Evolutionary conservation across 331 rosid genomes (phyloP).

Genomic region (Saraca asoca): DNA sequence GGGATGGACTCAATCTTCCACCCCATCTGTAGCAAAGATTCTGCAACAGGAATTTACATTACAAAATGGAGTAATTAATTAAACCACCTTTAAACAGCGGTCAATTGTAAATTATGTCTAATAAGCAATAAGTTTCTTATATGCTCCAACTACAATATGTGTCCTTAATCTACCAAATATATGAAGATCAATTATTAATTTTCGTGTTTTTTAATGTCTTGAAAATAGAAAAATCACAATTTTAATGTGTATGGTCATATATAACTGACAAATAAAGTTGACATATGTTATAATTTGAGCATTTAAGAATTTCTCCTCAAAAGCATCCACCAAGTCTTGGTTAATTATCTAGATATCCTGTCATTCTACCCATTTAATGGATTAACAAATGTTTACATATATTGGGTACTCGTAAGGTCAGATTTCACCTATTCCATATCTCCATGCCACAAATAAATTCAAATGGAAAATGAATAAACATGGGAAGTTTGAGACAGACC

Average conservation of each 20-base stretch:
- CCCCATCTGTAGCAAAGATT: constrained; percentile 94
- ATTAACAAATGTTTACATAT: neutral
- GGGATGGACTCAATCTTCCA: constrained; percentile 67
- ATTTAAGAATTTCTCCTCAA: neutral
- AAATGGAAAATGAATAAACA: constrained; percentile 14
- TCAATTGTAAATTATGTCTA: too few relatives aligned
- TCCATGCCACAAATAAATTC: constrained; percentile 2
- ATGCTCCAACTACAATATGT: too few relatives aligned
- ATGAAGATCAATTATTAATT: too few relatives aligned
- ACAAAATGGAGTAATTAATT: too few relatives aligned
- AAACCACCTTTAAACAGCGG: too few relatives aligned
- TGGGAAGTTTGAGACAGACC: constrained; percentile 33
- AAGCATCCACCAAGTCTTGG: neutral
- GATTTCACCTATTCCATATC: neutral
- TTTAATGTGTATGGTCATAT: neutral
- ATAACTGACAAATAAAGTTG: too few relatives aligned
- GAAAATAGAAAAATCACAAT: too few relatives aligned
- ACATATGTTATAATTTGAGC: too few relatives aligned
- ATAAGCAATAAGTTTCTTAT: too few relatives aligned
- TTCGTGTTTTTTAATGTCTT: too few relatives aligned
- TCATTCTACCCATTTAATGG: constrained; percentile 2
- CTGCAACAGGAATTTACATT: constrained; percentile 38
- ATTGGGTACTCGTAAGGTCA: neutral
- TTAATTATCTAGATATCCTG: neutral
- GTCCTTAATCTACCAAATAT: too few relatives aligned